Evolutionary conservation across 768 basidiomycete genomes (phyloP).

Genomic region (Chalciporus chontae): DNA sequence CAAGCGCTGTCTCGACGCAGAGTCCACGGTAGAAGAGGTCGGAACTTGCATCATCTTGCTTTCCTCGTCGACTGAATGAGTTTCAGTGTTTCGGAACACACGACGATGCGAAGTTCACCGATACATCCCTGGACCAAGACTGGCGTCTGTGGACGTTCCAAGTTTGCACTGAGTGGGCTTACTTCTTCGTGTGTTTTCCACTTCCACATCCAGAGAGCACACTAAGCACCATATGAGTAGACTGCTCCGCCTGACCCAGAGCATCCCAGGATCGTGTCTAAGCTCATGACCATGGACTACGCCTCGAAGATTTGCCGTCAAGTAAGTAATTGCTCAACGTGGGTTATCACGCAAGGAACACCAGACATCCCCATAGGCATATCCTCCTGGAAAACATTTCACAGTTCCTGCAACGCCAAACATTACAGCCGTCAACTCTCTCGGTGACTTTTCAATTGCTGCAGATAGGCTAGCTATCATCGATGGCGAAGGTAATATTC

Average conservation of each 20-base stretch:
- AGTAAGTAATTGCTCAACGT: conserved; percentile 31
- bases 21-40: conserved; percentile 48
- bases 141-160: conserved; percentile 93
- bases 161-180: conserved; percentile 96
- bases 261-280: conserved; percentile 76
- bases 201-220: background rate
- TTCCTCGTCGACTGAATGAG: background rate
- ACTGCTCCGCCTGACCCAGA: conserved; percentile 70
- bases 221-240: conserved; percentile 32
- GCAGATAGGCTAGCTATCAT: conserved; percentile 84
- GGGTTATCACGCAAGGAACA: too few relatives aligned
- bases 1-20: conserved; percentile 48
- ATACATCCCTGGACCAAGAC: conserved; percentile 57
- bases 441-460: conserved; percentile 83
- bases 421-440: conserved; percentile 72
- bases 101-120: conserved; percentile 61
- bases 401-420: conserved; percentile 71
- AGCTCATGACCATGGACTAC: conserved; percentile 69
- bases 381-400: conserved; percentile 73
- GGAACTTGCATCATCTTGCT: conserved; percentile 9
- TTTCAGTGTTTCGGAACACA: conserved; percentile 83
- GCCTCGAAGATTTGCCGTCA: conserved; percentile 65
- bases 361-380: conserved; percentile 46
- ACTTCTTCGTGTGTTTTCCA: conserved; percentile 61
- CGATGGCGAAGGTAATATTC: conserved; percentile 65